A percentile compares a stretch with the other conserved stretches of the same genome.
phyloP scores from a whole-genome alignment of 148 eudicot genomes.

The Fagopyrum tataricum region DNA sequence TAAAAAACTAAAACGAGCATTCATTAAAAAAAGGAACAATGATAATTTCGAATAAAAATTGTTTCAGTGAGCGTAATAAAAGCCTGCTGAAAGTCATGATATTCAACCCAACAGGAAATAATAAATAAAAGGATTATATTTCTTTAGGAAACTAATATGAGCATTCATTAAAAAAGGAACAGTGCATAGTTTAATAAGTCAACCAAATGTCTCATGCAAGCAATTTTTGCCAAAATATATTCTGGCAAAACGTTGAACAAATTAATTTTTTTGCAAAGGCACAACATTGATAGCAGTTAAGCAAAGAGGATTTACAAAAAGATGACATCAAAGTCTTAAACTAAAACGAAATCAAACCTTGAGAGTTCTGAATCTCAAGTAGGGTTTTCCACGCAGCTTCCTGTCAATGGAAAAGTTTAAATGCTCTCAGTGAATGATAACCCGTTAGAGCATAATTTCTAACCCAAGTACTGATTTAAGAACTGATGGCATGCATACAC shows the following conservation, averaged over 20 bases:
- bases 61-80: neutral
- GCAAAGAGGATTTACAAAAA: neutral
- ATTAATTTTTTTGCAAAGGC: neutral
- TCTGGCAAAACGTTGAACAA: neutral
- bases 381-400: conserved; percentile 30
- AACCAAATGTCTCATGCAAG: neutral
- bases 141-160: neutral
- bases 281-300: neutral
- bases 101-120: neutral
- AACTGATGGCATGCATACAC: neutral
- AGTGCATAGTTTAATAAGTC: no score
- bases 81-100: neutral
- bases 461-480: neutral
- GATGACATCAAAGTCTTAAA: conserved; percentile 5
- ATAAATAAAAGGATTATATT: neutral
- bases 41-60: neutral
- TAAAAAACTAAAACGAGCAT: no score
- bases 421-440: neutral
- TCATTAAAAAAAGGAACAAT: no score
- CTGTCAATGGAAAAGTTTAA: conserved; percentile 22
- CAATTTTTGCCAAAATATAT: neutral
- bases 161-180: neutral
- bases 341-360: conserved; percentile 19
- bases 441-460: neutral
- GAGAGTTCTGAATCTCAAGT: conserved; percentile 14